Conservation (phyloP, 2,329 filamentous ascomycete species). For the Coniochaeta sp. region DNA sequence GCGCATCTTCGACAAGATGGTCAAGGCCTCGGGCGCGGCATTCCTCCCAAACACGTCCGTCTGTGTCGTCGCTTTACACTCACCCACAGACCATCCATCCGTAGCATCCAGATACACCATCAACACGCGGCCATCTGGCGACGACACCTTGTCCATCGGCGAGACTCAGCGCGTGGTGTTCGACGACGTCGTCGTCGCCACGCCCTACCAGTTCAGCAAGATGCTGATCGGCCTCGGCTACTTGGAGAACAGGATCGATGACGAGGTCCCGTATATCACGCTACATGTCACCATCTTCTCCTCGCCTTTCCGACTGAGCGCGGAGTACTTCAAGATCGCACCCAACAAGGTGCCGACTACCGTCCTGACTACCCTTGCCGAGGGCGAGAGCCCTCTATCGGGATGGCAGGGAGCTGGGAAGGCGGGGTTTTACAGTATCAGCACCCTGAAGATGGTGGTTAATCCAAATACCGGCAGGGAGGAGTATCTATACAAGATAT, state of each 20-base stretch:
- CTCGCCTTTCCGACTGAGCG: slow-evolving; percentile 65
- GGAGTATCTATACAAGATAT: slow-evolving; percentile 61
- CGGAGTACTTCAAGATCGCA: slow-evolving; percentile 63
- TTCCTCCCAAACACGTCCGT: slow-evolving; percentile 64
- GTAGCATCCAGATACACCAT: slow-evolving; percentile 40
- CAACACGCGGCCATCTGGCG: slow-evolving; percentile 23
- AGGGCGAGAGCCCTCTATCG: slow-evolving; percentile 42
- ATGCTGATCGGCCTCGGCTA: slow-evolving; percentile 48
- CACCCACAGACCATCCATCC: slow-evolving; percentile 28
- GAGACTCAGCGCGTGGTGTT: slow-evolving; percentile 47
- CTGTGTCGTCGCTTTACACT: slow-evolving; percentile 45
- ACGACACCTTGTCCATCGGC: slow-evolving; percentile 14
- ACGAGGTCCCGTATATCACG: slow-evolving; percentile 78
- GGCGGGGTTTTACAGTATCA: slow-evolving; percentile 80
- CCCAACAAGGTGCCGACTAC: slow-evolving; percentile 57
- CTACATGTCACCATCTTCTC: slow-evolving; percentile 88
- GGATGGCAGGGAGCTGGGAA: slow-evolving; percentile 58
- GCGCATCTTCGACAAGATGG: slow-evolving; percentile 85
- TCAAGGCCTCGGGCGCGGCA: slow-evolving; percentile 54
- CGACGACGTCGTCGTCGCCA: slow-evolving; percentile 76
- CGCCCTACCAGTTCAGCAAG: slow-evolving; percentile 72
- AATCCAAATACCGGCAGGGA: slow-evolving; percentile 49
- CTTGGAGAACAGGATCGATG: slow-evolving; percentile 62
- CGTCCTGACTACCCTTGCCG: slow-evolving; percentile 75
- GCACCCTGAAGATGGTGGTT: slow-evolving; percentile 56